Conservation (phyloP, 345 rosid species). For the Populus pruinosa region DNA sequence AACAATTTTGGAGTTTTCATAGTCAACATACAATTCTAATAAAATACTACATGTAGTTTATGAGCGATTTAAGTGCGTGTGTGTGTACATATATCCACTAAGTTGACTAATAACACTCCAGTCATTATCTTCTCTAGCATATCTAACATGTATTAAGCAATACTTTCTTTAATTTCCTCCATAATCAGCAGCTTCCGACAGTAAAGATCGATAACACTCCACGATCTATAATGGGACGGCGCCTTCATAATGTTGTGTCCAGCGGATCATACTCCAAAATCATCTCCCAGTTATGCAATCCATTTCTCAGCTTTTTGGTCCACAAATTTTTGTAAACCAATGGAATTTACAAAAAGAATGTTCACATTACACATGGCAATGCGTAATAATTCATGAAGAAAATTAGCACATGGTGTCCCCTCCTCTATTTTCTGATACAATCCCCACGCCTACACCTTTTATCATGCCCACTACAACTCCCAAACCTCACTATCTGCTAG, state of each 20-base stretch:
- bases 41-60: too few species aligned
- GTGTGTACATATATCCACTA: too few species aligned
- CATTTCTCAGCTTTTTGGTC: constrained; percentile 8
- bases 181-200: background rate
- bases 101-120: background rate
- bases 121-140: background rate
- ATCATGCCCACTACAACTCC: background rate
- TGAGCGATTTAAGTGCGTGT: too few species aligned
- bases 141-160: background rate
- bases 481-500: background rate
- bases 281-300: background rate
- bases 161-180: background rate
- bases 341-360: background rate
- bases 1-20: too few species aligned
- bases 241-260: constrained; percentile 5
- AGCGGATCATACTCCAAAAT: background rate
- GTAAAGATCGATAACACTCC: constrained; percentile 7
- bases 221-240: constrained; percentile 24
- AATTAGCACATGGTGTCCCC: background rate
- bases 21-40: too few species aligned
- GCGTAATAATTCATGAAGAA: background rate
- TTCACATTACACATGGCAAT: constrained; percentile 4
- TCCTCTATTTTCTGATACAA: constrained; percentile 19
- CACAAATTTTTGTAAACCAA: background rate
- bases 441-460: constrained; percentile 14